phyloP scores from a whole-genome alignment of 768 basidiomycete species.

The Phaffia australis region DNA sequence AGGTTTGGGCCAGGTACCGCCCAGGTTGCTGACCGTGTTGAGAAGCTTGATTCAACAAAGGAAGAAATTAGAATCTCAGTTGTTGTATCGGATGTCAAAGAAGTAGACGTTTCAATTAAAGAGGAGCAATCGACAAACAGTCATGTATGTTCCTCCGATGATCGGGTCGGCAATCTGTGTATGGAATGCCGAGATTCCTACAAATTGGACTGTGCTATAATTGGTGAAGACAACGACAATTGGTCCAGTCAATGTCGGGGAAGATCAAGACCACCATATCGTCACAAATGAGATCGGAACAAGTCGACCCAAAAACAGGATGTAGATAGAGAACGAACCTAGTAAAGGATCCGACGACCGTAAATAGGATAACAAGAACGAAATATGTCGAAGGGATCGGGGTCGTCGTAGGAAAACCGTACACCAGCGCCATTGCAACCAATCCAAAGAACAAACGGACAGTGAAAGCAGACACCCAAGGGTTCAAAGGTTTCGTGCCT shows the following conservation, averaged over 20 bases:
- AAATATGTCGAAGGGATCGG: conserved; percentile 53
- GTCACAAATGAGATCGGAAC: conserved; percentile 12
- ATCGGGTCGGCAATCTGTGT: conserved; percentile 89
- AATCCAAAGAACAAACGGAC: conserved; percentile 65
- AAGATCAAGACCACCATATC: background rate
- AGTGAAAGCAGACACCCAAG: conserved; percentile 85
- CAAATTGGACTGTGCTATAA: conserved; percentile 82
- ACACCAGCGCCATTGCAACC: conserved; percentile 64
- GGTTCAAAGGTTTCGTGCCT: conserved; percentile 36
- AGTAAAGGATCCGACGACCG: conserved; percentile 70
- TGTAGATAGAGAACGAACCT: conserved; percentile 47
- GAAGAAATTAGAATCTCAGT: conserved; percentile 23
- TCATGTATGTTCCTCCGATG: conserved; percentile 99
- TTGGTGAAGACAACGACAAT: background rate
- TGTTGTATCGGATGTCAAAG: background rate
- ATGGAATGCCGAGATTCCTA: conserved; percentile 98
- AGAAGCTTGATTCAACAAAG: conserved; percentile 68
- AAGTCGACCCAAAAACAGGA: background rate
- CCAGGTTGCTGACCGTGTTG: conserved; percentile 91
- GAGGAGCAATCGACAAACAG: conserved; percentile 48
- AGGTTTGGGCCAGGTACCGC: conserved; percentile 91
- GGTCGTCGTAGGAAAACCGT: conserved; percentile 57
- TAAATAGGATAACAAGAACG: conserved; percentile 63
- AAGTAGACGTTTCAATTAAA: background rate
- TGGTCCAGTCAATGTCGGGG: conserved; percentile 33